Base-by-base conservation (phyloP, 2,329 filamentous ascomycete species). In the Tetracladium maxilliforme region DNA sequence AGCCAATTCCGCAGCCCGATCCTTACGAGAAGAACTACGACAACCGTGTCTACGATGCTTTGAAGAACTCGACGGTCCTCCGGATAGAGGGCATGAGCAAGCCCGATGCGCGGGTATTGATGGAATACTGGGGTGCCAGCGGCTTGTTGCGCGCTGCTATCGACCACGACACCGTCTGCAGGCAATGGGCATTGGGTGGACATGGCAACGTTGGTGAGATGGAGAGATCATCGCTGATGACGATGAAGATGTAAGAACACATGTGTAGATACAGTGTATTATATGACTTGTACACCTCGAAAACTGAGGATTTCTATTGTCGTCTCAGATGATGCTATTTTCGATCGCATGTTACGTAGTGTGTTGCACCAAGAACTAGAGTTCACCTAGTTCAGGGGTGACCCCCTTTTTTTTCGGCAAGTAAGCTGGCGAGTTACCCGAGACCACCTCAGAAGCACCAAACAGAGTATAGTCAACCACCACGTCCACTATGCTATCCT, bases 101-200 rank as follows among this genome's bases (percentile, higher is more conserved):
- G 51, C 53, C 63, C 3, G 87, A 95, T 53, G 73, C 81, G 8
- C 68, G 76, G 31, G 64, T 71, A 1, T 58, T 92, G 38, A 76
- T 95, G 71, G 84, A 94, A 56, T 95, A 94, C 55, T 95, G 87
- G 62, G 84, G 82, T 5, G 71, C 70, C 18, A 92, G 82, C 48
- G 90, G 87, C 9, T 60, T 93, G 45, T 47, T 92, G 43, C 68
- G 79, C 34, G 59, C 67, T 32, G 61, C 58, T 22, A 62, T 94
- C 24, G 74, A 80, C 40, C 73, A 86, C 43, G 58, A 57, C 34
- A 61, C 65, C 33, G 76, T 94, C 18, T 61, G 65, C 13, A 79
- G 92, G 61, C 81, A 82, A 55, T 92, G 86, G 84, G 73, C 72
- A 24, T 46, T 94, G 38, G 71, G 74, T 24, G 83, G 83, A 13